Evolutionary conservation across 805 yeast species (phyloP).

Genomic region (Metschnikowia vanudenii): DNA sequence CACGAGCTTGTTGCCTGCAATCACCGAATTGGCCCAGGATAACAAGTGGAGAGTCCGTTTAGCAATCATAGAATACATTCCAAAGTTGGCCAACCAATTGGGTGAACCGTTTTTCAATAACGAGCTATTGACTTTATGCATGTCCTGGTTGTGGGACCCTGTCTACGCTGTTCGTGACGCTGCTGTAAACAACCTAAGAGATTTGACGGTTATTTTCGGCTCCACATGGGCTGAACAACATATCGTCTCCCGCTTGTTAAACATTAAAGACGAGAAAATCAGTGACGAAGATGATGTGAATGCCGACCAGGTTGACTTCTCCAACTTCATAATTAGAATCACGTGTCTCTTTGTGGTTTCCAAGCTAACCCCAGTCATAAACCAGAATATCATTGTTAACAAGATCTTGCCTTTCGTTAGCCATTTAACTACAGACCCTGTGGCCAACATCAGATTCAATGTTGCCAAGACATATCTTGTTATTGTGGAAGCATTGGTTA

Average conservation of each 20-base stretch:
- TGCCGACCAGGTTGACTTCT: slow-evolving; percentile 43
- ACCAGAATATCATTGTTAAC: slow-evolving; percentile 51
- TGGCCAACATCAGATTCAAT: slow-evolving; percentile 94
- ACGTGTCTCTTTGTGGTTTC: slow-evolving; percentile 88
- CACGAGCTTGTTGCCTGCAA: slow-evolving; percentile 89
- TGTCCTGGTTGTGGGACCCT: slow-evolving; percentile 99
- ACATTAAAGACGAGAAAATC: slow-evolving; percentile 23
- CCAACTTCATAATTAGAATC: slow-evolving; percentile 86
- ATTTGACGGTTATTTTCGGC: slow-evolving; percentile 84
- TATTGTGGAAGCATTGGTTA: slow-evolving; percentile 52
- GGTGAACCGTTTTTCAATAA: slow-evolving; percentile 93
- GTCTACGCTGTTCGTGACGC: slow-evolving; percentile 97
- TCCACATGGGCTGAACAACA: slow-evolving; percentile 89
- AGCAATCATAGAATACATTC: slow-evolving; percentile 95
- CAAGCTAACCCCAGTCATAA: slow-evolving; percentile 72
- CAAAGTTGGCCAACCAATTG: slow-evolving; percentile 87
- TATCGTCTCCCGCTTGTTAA: slow-evolving; percentile 72
- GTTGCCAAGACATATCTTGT: slow-evolving; percentile 80
- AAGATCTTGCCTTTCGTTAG: slow-evolving; percentile 79
- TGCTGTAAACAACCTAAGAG: slow-evolving; percentile 79
- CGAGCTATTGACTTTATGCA: slow-evolving; percentile 83
- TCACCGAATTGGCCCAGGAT: slow-evolving; percentile 93
- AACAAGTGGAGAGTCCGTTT: slow-evolving; percentile 96
- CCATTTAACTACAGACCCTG: slow-evolving; percentile 71
- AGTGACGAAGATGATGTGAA: slow-evolving; percentile 23